Percentiles rank a stretch among this genome's conserved stretches.
Conservation (phyloP, 495 filamentous ascomycete species). For the Aspergillus saccharolyticus region DNA sequence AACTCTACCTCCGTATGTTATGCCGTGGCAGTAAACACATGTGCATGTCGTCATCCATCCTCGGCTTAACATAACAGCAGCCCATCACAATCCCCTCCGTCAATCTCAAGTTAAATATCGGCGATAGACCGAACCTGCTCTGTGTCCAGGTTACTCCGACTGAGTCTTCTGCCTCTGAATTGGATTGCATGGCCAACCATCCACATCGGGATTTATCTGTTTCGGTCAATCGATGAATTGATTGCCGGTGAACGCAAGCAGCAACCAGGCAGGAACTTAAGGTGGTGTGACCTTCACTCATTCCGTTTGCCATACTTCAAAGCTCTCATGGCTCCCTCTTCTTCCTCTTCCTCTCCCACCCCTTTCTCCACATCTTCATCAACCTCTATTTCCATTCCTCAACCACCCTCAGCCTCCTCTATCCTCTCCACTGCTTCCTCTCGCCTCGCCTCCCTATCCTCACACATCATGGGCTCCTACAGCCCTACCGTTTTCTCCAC, state of each 20-base stretch:
- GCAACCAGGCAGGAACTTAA: slow-evolving; percentile 3
- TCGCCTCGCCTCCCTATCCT: slow-evolving; percentile 39
- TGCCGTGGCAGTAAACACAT: slow-evolving; percentile 7
- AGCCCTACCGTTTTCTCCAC: slow-evolving; percentile 65
- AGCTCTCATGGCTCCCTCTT: slow-evolving; percentile 21
- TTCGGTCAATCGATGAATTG: slow-evolving; percentile 2
- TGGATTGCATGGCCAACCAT: neutral
- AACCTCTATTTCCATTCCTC: slow-evolving; percentile 17
- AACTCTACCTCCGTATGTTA: too few species aligned
- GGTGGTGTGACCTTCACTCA: slow-evolving; percentile 19
- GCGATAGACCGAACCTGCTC: neutral
- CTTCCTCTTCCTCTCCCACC: slow-evolving; percentile 17
- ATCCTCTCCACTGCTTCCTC: slow-evolving; percentile 23
- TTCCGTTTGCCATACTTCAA: slow-evolving; percentile 9
- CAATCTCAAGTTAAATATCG: neutral
- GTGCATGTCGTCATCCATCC: slow-evolving; percentile 14
- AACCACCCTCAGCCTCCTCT: slow-evolving; percentile 19
- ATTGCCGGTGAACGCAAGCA: slow-evolving; percentile 26
- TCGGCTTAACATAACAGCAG: neutral
- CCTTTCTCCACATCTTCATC: slow-evolving; percentile 17
- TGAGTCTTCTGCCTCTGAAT: neutral
- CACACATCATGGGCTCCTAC: slow-evolving; percentile 44
- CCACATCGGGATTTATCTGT: slow-evolving; percentile 9
- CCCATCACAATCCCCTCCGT: neutral
- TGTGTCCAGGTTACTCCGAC: neutral